Percentiles rank a stretch among this genome's conserved stretches.
Conservation (phyloP, 805 yeast genomes). For the Sugiyamaella mastotermitis region DNA sequence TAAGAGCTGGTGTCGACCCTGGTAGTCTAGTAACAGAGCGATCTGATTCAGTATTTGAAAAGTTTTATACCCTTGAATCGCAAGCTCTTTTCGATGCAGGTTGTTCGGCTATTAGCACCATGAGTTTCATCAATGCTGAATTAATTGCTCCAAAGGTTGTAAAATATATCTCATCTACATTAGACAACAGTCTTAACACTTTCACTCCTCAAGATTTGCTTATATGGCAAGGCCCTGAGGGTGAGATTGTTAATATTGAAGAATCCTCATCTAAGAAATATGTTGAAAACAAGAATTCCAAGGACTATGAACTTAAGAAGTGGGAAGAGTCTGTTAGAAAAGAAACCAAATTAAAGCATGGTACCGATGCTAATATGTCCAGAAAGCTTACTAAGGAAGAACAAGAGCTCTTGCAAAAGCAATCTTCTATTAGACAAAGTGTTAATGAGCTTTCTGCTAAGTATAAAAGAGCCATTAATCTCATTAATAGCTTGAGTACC, state of each 20-base stretch:
- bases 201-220: conserved; percentile 46
- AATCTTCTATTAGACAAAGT: conserved; percentile 46
- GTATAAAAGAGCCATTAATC: conserved; percentile 44
- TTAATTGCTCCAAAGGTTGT: conserved; percentile 47
- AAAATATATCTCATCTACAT: neutral
- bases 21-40: conserved; percentile 41
- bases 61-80: conserved; percentile 24
- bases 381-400: conserved; percentile 77
- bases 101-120: conserved; percentile 32
- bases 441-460: conserved; percentile 36
- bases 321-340: conserved; percentile 86
- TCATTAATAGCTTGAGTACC: conserved; percentile 51
- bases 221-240: conserved; percentile 68
- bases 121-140: conserved; percentile 53
- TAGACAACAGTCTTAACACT: neutral
- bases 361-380: conserved; percentile 13
- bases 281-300: conserved; percentile 61
- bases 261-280: conserved; percentile 30
- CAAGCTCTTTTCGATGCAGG: conserved; percentile 17
- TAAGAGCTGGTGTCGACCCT: conserved; percentile 58
- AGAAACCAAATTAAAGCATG: conserved; percentile 46
- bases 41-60: conserved; percentile 22
- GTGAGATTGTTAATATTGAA: conserved; percentile 48
- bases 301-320: conserved; percentile 75
- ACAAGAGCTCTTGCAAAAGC: conserved; percentile 60